phyloP scores from a whole-genome alignment of 768 basidiomycete genomes.

The Leccinum arenicola region DNA sequence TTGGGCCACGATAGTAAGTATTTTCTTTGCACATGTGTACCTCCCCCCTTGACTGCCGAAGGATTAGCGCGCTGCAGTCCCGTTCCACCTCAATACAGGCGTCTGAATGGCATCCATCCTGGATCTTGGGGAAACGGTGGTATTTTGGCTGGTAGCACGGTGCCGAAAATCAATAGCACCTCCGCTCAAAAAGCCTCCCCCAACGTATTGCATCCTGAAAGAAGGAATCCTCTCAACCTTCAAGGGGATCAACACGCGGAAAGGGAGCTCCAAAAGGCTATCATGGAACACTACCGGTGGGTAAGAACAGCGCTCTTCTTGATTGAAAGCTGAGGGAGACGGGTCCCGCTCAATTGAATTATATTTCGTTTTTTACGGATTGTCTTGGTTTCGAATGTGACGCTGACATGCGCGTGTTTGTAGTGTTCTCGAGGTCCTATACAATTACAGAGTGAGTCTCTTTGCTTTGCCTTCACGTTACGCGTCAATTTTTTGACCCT shows the following conservation, averaged over 20 bases:
- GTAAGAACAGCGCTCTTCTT: background rate
- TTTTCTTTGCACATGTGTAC: background rate
- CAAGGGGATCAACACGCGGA: slow-evolving; percentile 81
- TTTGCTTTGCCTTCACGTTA: background rate
- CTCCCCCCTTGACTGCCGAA: background rate
- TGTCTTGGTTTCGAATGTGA: background rate
- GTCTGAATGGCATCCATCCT: background rate
- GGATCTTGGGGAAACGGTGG: background rate
- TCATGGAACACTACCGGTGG: slow-evolving; percentile 78
- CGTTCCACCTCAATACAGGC: background rate
- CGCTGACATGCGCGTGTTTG: slow-evolving; percentile 5
- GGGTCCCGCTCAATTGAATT: background rate
- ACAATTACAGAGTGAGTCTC: slow-evolving; percentile 74
- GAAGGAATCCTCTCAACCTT: slow-evolving; percentile 46
- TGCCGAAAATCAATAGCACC: background rate
- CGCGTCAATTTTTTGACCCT: background rate
- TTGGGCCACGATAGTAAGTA: slow-evolving; percentile 10
- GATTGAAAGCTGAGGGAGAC: background rate
- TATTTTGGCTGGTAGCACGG: background rate
- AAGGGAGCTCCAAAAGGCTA: slow-evolving; percentile 78
- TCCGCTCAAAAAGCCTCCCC: background rate
- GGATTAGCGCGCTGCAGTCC: background rate
- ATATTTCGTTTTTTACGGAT: background rate
- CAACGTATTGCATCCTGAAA: background rate
- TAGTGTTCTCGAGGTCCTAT: slow-evolving; percentile 78